Percentiles rank a stretch among this genome's conserved stretches.
These are phyloP conservation scores for Basipetospora sp. DNA, from an alignment of 2,329 filamentous ascomycete genomes.

Conservation along the genomic window DNA sequence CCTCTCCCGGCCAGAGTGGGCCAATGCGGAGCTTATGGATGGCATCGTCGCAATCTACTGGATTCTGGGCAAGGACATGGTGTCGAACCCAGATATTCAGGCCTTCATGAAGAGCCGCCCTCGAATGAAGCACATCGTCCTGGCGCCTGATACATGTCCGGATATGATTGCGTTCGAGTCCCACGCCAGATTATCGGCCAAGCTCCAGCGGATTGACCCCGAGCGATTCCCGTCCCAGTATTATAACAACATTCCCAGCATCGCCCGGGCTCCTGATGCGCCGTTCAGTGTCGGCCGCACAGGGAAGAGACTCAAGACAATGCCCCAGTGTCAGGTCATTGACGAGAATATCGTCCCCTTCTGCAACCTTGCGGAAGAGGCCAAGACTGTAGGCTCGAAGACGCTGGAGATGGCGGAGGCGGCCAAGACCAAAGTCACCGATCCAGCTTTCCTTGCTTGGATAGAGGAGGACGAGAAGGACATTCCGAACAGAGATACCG, in stretches of 20 bases:
- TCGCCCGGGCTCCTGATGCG: constrained; percentile 9
- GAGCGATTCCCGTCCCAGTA: constrained; percentile 57
- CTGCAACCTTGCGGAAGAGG: constrained; percentile 30
- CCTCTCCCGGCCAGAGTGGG: constrained; percentile 58
- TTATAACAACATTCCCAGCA: constrained; percentile 38
- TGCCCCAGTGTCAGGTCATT: constrained; percentile 31
- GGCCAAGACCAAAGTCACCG: constrained; percentile 27
- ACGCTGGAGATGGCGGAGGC: constrained; percentile 38
- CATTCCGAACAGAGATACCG: constrained; percentile 59
- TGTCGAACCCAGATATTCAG: constrained; percentile 45
- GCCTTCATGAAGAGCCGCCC: constrained; percentile 52
- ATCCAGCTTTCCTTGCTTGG: constrained; percentile 30
- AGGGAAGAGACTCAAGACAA: constrained; percentile 31
- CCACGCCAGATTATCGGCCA: constrained; percentile 49
- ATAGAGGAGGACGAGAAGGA: constrained; percentile 42
- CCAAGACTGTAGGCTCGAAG: constrained; percentile 21
- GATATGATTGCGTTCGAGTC: constrained; percentile 62
- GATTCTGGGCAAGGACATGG: constrained; percentile 60
- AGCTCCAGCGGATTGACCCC: constrained; percentile 57
- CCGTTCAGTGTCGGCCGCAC: constrained; percentile 25
- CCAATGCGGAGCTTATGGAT: constrained; percentile 46
- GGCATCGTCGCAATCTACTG: constrained; percentile 60
- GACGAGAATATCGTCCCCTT: constrained; percentile 31
- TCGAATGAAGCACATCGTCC: constrained; percentile 59
- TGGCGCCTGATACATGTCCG: constrained; percentile 56